These are phyloP conservation scores for Leishmania braziliensis DNA, from an alignment of 208 protist species.

Conservation along the genomic window DNA sequence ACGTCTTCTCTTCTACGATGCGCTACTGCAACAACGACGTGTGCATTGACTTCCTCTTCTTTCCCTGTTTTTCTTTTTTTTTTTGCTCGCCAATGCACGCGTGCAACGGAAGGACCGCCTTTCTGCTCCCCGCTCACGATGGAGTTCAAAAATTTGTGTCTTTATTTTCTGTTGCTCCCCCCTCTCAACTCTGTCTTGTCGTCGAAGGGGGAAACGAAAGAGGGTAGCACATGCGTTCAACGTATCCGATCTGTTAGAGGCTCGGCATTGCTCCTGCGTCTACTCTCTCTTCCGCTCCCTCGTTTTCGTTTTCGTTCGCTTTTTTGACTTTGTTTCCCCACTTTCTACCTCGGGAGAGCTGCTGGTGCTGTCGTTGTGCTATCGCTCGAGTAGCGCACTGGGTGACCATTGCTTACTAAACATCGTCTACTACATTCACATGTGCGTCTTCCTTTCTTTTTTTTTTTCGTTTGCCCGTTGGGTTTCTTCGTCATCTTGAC, in stretches of 20 bases:
- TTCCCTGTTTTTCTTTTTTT: slow-evolving; percentile 18
- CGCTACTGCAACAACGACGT: background rate
- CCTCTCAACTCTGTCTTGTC: too few relatives aligned
- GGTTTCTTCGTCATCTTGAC: background rate
- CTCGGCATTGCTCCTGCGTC: background rate
- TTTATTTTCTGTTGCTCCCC: too few relatives aligned
- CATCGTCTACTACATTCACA: background rate
- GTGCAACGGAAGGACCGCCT: background rate
- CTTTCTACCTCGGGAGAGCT: background rate
- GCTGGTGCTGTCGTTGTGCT: background rate
- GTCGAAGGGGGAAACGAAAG: too few relatives aligned
- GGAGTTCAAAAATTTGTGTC: background rate
- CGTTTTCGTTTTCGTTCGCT: background rate
- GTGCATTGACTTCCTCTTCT: slow-evolving; percentile 5
- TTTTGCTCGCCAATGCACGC: background rate
- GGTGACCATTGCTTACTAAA: background rate
- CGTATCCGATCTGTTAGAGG: background rate
- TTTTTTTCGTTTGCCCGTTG: background rate
- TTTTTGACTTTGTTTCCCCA: slow-evolving; percentile 4
- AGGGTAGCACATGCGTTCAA: too few relatives aligned
- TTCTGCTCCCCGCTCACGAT: background rate
- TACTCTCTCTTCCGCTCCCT: background rate
- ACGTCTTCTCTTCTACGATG: background rate
- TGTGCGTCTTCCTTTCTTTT: background rate
- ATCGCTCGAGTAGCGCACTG: background rate